These are phyloP conservation scores for Paraconiothyrium sp. DNA, from an alignment of 2,329 filamentous ascomycete species.

Conservation along the genomic window DNA sequence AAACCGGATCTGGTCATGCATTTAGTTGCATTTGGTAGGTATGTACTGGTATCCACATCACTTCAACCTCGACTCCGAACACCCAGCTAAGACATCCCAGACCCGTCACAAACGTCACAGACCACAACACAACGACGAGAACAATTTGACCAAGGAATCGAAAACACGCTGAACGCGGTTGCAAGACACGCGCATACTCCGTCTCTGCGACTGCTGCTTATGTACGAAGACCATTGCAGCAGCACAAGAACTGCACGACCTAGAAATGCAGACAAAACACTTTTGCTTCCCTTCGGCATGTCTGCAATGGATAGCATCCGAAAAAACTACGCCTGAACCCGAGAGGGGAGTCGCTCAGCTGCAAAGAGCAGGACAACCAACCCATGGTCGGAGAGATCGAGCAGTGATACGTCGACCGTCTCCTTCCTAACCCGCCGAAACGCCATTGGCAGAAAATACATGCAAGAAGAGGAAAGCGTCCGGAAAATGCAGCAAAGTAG, in stretches of 20 bases:
- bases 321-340: conserved; percentile 35
- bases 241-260: conserved; percentile 38
- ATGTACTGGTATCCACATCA: conserved; percentile 13
- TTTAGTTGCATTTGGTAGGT: conserved; percentile 30
- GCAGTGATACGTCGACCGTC: conserved; percentile 27
- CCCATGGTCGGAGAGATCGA: conserved; percentile 38
- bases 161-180: conserved; percentile 14
- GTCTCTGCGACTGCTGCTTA: conserved; percentile 27
- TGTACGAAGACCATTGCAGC: conserved; percentile 36
- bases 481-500: conserved; percentile 46
- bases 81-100: conserved; percentile 3
- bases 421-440: conserved; percentile 31
- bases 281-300: conserved; percentile 41
- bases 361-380: conserved; percentile 44
- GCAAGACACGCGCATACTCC: conserved; percentile 31
- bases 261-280: conserved; percentile 43
- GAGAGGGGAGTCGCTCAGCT: conserved; percentile 40
- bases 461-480: conserved; percentile 39
- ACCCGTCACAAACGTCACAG: conserved; percentile 2
- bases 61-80: conserved; percentile 8
- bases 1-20: conserved; percentile 26
- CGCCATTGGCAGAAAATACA: conserved; percentile 41
- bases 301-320: conserved; percentile 26
- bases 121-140: neutral
- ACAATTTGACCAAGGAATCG: conserved; percentile 22